phyloP scores from a whole-genome alignment of 2,329 filamentous ascomycete species.

The Colletotrichum destructivum region DNA sequence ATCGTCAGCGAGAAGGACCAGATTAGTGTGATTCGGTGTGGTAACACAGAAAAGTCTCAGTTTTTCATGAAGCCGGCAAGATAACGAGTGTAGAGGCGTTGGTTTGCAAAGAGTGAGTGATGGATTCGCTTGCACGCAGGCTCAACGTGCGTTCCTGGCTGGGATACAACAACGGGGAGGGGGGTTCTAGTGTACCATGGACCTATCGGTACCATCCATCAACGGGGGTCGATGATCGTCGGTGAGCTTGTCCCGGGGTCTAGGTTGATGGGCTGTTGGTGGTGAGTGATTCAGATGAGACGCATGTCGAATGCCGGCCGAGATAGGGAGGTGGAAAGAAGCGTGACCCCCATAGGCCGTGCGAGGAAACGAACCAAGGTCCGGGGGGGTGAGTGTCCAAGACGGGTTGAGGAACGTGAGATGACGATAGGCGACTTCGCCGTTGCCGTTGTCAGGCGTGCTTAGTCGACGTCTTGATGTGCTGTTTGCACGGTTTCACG shows the following conservation, averaged over 20 bases:
- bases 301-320: slow-evolving; percentile 25
- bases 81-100: slow-evolving; percentile 18
- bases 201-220: not conserved
- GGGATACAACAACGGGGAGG: slow-evolving; percentile 28
- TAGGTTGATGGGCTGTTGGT: slow-evolving; percentile 9
- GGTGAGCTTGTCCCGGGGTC: slow-evolving; percentile 28
- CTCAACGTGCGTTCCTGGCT: slow-evolving; percentile 11
- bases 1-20: not conserved
- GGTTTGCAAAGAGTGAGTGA: not conserved
- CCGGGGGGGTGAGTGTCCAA: too few relatives aligned
- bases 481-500: not conserved
- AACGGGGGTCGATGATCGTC: slow-evolving; percentile 24
- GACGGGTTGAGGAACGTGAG: slow-evolving; percentile 8
- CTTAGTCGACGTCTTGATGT: not conserved
- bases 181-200: slow-evolving; percentile 11
- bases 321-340: slow-evolving; percentile 24
- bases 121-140: not conserved
- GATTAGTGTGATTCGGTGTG: not conserved
- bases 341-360: slow-evolving; percentile 24
- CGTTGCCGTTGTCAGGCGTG: slow-evolving; percentile 20
- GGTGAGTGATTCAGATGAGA: slow-evolving; percentile 33
- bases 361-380: slow-evolving; percentile 17
- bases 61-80: not conserved
- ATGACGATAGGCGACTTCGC: not conserved
- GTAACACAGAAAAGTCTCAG: slow-evolving; percentile 19